These are phyloP conservation scores for Leptographium galeiforme DNA, from an alignment of 2,329 filamentous ascomycete species.

Conservation along the genomic window DNA sequence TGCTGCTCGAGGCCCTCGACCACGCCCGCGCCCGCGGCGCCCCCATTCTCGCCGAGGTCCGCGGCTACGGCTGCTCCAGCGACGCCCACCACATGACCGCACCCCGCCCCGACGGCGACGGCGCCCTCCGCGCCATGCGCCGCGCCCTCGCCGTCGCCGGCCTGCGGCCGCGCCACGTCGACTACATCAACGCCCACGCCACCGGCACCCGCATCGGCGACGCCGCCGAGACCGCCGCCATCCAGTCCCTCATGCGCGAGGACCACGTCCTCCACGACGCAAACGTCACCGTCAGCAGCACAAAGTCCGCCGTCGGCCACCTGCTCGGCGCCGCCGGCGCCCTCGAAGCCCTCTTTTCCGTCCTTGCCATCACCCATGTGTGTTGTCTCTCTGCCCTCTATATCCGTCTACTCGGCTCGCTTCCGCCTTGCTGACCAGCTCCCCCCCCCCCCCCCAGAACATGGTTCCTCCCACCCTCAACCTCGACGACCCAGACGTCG, in stretches of 20 bases:
- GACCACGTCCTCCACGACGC: conserved; percentile 51
- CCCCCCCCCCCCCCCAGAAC: conserved; percentile 40
- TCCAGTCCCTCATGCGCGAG: conserved; percentile 63
- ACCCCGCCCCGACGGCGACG: conserved; percentile 67
- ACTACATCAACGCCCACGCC: conserved; percentile 93
- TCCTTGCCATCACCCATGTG: conserved; percentile 69
- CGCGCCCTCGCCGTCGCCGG: conserved; percentile 62
- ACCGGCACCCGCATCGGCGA: conserved; percentile 82
- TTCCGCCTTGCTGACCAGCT: no score
- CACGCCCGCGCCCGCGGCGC: conserved; percentile 73
- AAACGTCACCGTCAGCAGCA: conserved; percentile 75
- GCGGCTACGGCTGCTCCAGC: conserved; percentile 78
- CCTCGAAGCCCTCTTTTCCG: conserved; percentile 74
- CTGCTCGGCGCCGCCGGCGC: conserved; percentile 83
- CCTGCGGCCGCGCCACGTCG: conserved; percentile 55
- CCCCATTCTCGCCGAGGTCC: conserved; percentile 75
- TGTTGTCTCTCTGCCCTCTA: no score
- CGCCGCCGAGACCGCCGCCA: conserved; percentile 73
- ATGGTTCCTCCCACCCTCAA: conserved; percentile 79
- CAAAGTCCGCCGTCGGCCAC: conserved; percentile 87
- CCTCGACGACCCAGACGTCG: conserved; percentile 49
- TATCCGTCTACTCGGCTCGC: no score
- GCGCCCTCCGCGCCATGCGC: conserved; percentile 75
- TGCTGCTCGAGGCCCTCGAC: conserved; percentile 79
- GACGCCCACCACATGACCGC: conserved; percentile 93